A percentile compares a stretch with the other conserved stretches of the same genome.
These are phyloP conservation scores for Xanthoconium separans DNA, from an alignment of 1,284 basidiomycete species.

Conservation along the genomic window DNA sequence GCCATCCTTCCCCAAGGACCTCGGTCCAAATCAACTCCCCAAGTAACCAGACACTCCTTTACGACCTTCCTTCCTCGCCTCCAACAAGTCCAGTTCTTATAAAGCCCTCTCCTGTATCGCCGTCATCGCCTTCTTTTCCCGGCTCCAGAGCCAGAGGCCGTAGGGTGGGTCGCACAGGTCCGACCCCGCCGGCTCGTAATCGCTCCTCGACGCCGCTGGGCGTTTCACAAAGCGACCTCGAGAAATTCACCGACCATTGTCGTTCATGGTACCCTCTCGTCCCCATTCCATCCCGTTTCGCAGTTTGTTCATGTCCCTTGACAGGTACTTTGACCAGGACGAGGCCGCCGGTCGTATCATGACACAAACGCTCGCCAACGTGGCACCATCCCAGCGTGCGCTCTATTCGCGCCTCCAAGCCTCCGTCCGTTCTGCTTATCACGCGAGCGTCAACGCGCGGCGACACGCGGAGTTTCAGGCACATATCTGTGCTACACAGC, in stretches of 20 bases:
- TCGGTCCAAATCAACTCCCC: conserved; percentile 41
- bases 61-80: conserved; percentile 67
- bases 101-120: conserved; percentile 43
- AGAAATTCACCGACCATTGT: conserved; percentile 70
- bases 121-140: conserved; percentile 58
- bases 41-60: conserved; percentile 54
- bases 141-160: conserved; percentile 40
- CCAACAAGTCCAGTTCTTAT: conserved; percentile 45
- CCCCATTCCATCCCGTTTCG: not conserved
- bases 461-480: conserved; percentile 75
- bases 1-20: conserved; percentile 49
- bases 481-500: conserved; percentile 67
- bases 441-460: conserved; percentile 66
- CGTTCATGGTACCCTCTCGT: conserved; percentile 57
- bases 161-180: conserved; percentile 45
- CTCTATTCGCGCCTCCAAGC: conserved; percentile 75
- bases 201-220: conserved; percentile 65
- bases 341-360: conserved; percentile 69
- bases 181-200: conserved; percentile 52
- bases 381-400: conserved; percentile 75
- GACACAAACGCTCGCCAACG: conserved; percentile 72
- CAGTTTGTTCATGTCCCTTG: conserved; percentile 8
- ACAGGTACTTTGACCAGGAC: conserved; percentile 77
- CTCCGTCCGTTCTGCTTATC: conserved; percentile 72
- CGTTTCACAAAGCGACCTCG: conserved; percentile 59